Evolutionary conservation across 78 protist genomes (phyloP).

Genomic region (Thecamonas trahens): DNA sequence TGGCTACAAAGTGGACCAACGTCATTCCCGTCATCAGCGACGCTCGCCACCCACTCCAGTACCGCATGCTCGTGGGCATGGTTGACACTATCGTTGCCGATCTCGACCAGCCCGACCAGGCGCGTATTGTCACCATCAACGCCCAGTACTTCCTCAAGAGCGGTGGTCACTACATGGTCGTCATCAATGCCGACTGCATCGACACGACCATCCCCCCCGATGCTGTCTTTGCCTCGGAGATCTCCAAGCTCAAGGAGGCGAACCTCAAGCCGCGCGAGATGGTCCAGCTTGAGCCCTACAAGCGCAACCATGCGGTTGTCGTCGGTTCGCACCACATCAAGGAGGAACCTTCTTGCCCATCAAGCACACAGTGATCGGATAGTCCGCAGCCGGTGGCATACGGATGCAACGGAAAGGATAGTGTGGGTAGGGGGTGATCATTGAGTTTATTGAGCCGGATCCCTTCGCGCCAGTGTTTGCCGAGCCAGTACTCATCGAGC

Average conservation of each 20-base stretch:
- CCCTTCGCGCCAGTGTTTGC: no score
- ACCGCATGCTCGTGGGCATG: constrained; percentile 94
- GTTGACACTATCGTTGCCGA: constrained; percentile 94
- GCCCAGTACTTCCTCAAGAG: constrained; percentile 91
- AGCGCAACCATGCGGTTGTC: constrained; percentile 95
- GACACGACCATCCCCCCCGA: constrained; percentile 92
- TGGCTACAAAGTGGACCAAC: constrained; percentile 93
- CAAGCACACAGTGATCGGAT: no score
- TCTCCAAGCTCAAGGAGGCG: constrained; percentile 64
- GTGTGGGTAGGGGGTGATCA: no score
- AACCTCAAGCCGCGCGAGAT: constrained; percentile 81
- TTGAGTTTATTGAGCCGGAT: no score
- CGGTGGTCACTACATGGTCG: constrained; percentile 91
- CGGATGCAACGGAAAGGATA: no score
- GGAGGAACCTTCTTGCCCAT: no score
- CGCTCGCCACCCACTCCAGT: constrained; percentile 93
- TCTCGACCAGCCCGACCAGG: constrained; percentile 98
- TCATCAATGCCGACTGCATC: constrained; percentile 95
- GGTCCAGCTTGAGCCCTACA: constrained; percentile 92
- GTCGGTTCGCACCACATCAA: constrained; percentile 44
- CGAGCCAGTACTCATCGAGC: no score
- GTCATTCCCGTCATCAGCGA: constrained; percentile 96
- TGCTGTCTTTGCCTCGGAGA: constrained; percentile 82
- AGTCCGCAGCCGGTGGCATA: no score
- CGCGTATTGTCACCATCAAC: constrained; percentile 92